Conservation (phyloP, 768 basidiomycete genomes). For the Thelephora ganbajun region DNA sequence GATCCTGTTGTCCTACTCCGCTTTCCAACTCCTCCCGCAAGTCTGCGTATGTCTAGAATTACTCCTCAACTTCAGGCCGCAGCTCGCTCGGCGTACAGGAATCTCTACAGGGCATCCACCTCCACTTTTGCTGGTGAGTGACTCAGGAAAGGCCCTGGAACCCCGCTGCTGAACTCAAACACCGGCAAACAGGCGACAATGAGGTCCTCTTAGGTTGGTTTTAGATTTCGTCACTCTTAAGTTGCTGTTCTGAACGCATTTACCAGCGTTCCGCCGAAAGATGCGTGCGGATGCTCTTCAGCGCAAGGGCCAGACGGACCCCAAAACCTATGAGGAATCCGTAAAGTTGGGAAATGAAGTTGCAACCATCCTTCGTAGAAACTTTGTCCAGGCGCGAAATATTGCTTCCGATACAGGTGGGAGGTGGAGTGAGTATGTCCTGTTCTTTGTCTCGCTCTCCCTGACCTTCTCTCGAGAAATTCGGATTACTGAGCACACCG, state of each 20-base stretch:
- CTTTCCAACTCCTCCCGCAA: background rate
- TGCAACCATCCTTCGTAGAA: conserved; percentile 58
- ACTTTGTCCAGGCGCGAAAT: conserved; percentile 71
- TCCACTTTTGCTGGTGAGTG: conserved; percentile 35
- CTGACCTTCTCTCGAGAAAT: conserved; percentile 33
- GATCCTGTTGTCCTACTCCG: background rate
- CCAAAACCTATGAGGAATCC: conserved; percentile 35
- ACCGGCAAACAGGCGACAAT: too few relatives aligned
- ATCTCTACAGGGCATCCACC: conserved; percentile 51
- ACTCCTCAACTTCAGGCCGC: conserved; percentile 33
- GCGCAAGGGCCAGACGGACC: conserved; percentile 27
- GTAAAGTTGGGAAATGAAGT: conserved; percentile 54
- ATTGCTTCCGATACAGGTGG: conserved; percentile 26
- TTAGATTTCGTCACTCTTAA: background rate
- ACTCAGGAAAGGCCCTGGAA: background rate
- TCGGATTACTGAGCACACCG: conserved; percentile 65
- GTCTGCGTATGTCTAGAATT: conserved; percentile 12
- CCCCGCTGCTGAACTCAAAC: background rate
- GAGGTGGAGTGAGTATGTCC: conserved; percentile 39
- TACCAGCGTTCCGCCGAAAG: conserved; percentile 57
- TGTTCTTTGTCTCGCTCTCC: background rate
- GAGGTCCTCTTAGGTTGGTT: conserved; percentile 4
- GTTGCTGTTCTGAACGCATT: too few relatives aligned
- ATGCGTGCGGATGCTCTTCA: conserved; percentile 46
- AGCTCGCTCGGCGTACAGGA: conserved; percentile 63